phyloP scores from a whole-genome alignment of 768 basidiomycete genomes.

The Filobasidium floriforme region DNA sequence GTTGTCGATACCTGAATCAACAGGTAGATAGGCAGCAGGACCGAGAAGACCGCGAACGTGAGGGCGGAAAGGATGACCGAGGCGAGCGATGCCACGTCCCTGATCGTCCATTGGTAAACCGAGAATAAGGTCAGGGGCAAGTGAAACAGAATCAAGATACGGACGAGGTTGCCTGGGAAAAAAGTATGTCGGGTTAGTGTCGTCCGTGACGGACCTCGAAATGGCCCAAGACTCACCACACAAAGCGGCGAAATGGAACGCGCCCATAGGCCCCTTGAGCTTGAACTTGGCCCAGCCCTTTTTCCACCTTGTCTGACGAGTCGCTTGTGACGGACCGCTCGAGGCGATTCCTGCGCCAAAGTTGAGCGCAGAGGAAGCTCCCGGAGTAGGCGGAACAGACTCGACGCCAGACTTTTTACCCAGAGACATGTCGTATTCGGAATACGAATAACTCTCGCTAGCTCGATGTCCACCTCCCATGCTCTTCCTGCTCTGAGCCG shows the following conservation, averaged over 20 bases:
- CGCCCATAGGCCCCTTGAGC: slow-evolving; percentile 43
- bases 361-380: slow-evolving; percentile 5
- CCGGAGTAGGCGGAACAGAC: slow-evolving; percentile 29
- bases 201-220: not conserved
- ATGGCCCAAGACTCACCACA: slow-evolving; percentile 21
- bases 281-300: slow-evolving; percentile 43
- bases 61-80: slow-evolving; percentile 72
- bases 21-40: slow-evolving; percentile 66
- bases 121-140: slow-evolving; percentile 89
- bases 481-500: slow-evolving; percentile 3
- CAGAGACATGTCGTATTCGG: slow-evolving; percentile 14
- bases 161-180: slow-evolving; percentile 69
- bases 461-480: slow-evolving; percentile 1
- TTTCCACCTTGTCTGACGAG: slow-evolving; percentile 14
- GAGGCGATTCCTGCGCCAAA: slow-evolving; percentile 1
- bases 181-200: not conserved
- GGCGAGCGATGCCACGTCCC: slow-evolving; percentile 52
- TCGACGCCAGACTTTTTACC: slow-evolving; percentile 2
- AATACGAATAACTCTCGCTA: not conserved
- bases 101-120: slow-evolving; percentile 70
- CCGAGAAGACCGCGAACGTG: slow-evolving; percentile 69
- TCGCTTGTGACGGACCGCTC: not conserved
- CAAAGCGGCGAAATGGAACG: slow-evolving; percentile 43
- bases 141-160: slow-evolving; percentile 85
- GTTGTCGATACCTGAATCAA: slow-evolving; percentile 71